Evolutionary conservation across 2,329 filamentous ascomycete species (phyloP).

Genomic region (Metarhizium robertsii): DNA sequence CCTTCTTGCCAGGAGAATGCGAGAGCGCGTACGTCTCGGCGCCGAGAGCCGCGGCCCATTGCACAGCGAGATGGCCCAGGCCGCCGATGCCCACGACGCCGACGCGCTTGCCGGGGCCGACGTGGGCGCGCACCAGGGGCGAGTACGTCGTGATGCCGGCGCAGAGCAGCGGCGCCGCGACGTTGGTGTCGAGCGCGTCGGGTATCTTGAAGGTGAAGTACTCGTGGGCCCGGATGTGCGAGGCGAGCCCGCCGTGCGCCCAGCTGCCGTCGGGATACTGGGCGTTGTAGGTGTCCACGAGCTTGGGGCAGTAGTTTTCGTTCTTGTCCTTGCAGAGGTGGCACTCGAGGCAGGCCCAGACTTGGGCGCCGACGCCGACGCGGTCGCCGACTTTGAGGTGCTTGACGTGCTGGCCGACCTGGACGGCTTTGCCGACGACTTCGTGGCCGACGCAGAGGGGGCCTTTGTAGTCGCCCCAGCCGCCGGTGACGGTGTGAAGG

Average conservation of each 20-base stretch:
- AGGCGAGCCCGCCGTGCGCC: slow-evolving; percentile 54
- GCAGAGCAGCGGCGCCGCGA: slow-evolving; percentile 63
- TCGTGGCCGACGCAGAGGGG: slow-evolving; percentile 49
- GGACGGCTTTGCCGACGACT: slow-evolving; percentile 45
- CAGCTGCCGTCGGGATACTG: slow-evolving; percentile 50
- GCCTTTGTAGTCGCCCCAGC: slow-evolving; percentile 39
- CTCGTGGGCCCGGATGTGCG: slow-evolving; percentile 39
- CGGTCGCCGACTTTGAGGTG: slow-evolving; percentile 52
- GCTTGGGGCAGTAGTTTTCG: slow-evolving; percentile 39
- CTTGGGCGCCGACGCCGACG: slow-evolving; percentile 55
- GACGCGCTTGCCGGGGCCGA: slow-evolving; percentile 61
- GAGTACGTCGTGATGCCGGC: slow-evolving; percentile 67
- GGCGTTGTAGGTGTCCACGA: slow-evolving; percentile 47
- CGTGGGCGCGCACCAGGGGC: slow-evolving; percentile 56
- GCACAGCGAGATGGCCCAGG: slow-evolving; percentile 62
- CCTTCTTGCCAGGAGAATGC: slow-evolving; percentile 46
- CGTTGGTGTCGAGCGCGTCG: slow-evolving; percentile 36
- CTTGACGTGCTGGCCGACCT: slow-evolving; percentile 34
- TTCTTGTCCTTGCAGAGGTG: slow-evolving; percentile 36
- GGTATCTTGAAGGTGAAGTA: slow-evolving; percentile 54
- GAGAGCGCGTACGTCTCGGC: slow-evolving; percentile 58
- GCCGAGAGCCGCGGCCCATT: slow-evolving; percentile 62
- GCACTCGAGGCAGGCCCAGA: slow-evolving; percentile 45
- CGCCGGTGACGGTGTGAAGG: slow-evolving; percentile 47
- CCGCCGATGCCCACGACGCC: slow-evolving; percentile 67